phyloP scores from a whole-genome alignment of 202 grass and related monocot genomes.

The Hordeum pubiflorum region DNA sequence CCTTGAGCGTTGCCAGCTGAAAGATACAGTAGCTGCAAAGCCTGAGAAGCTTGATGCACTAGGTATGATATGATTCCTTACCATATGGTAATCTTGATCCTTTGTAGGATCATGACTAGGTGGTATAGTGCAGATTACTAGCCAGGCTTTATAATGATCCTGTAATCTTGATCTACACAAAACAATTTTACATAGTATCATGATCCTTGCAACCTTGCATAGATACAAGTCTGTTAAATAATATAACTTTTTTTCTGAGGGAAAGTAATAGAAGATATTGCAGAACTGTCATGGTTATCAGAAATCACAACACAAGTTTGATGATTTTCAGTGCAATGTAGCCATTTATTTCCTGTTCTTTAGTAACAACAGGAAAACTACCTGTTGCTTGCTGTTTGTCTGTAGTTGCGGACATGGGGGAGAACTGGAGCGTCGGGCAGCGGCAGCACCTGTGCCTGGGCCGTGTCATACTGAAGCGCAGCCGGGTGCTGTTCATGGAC shows the following conservation, averaged over 20 bases:
- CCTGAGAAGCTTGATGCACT: conserved; percentile 57
- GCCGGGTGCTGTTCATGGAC: conserved; percentile 57
- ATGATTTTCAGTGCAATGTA: not conserved
- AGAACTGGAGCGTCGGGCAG: conserved; percentile 75
- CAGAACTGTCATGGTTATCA: no score
- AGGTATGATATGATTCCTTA: conserved; percentile 31
- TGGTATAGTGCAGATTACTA: not conserved
- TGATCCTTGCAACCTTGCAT: no score
- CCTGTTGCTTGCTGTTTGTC: not conserved
- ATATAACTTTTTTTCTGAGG: not conserved
- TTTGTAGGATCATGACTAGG: not conserved
- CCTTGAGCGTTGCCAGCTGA: conserved; percentile 50
- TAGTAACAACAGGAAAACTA: not conserved
- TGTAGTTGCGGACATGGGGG: conserved; percentile 61
- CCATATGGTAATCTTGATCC: not conserved
- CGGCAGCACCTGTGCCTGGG: conserved; percentile 64
- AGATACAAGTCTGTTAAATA: not conserved
- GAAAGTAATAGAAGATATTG: not conserved
- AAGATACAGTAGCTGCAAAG: conserved; percentile 51
- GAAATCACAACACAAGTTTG: no score
- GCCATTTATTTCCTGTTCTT: not conserved
- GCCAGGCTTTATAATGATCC: not conserved
- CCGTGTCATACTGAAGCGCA: conserved; percentile 49
- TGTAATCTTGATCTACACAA: no score
- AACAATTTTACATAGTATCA: no score